Evolutionary conservation across 140 eudicot genomes (phyloP).

Genomic region (Senecio squalidus): DNA sequence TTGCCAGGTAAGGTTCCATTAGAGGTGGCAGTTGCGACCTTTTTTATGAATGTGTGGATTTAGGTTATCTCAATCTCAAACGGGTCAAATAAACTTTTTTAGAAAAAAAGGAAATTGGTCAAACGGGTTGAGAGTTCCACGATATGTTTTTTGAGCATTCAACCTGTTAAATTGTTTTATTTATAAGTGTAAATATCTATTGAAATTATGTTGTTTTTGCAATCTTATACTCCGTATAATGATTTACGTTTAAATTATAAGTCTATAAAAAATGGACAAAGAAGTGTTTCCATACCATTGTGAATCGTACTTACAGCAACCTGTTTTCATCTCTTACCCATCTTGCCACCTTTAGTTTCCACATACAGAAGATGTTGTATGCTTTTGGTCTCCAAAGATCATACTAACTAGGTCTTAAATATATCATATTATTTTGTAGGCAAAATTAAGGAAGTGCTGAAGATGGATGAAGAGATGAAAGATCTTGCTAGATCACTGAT

Average conservation of each 20-base stretch:
- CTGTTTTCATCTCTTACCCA: not conserved
- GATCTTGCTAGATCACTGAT: slow-evolving; percentile 76
- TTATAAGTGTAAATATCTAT: not conserved
- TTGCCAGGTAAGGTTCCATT: slow-evolving; percentile 57
- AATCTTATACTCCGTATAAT: too few relatives aligned
- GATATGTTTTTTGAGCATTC: not conserved
- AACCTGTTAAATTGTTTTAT: not conserved
- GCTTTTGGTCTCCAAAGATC: not conserved
- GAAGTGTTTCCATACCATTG: not conserved
- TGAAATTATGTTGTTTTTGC: not conserved
- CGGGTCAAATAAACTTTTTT: not conserved
- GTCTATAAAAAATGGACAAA: not conserved
- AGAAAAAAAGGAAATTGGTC: not conserved
- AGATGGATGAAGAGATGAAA: slow-evolving; percentile 87
- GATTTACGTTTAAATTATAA: too few relatives aligned
- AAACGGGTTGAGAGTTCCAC: not conserved
- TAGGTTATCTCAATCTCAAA: not conserved
- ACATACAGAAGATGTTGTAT: not conserved
- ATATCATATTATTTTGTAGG: slow-evolving; percentile 26
- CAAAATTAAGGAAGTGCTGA: slow-evolving; percentile 71
- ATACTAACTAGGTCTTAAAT: not conserved
- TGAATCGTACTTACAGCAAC: too few relatives aligned
- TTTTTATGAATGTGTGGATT: not conserved
- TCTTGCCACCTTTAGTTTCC: too few relatives aligned
- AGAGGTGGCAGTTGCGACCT: not conserved